Evolutionary conservation across 768 basidiomycete genomes (phyloP).

Genomic region (Leccinum disarticulatum): DNA sequence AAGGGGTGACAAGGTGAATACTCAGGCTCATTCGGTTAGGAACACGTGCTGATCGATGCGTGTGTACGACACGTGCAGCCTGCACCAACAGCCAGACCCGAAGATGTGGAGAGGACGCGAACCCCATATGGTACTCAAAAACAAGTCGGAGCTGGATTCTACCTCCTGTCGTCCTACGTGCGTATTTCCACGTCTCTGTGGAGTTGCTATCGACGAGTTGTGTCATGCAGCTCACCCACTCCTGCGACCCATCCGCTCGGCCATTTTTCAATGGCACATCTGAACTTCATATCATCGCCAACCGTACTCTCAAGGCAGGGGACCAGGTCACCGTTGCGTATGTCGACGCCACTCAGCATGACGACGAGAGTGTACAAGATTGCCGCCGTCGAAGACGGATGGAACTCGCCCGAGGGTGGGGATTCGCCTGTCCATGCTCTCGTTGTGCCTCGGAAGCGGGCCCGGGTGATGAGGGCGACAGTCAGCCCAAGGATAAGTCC

Average conservation of each 20-base stretch:
- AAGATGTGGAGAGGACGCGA: constrained; percentile 72
- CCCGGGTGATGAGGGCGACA: constrained; percentile 26
- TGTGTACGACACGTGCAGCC: constrained; percentile 42
- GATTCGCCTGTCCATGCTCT: constrained; percentile 71
- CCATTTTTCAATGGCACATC: constrained; percentile 71
- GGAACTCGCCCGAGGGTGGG: constrained; percentile 81
- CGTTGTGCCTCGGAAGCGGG: constrained; percentile 59
- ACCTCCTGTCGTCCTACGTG: constrained; percentile 74
- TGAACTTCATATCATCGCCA: constrained; percentile 70
- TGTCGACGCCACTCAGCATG: constrained; percentile 62
- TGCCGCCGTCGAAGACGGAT: constrained; percentile 64
- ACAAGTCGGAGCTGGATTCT: constrained; percentile 76
- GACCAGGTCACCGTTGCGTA: constrained; percentile 77
- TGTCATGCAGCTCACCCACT: constrained; percentile 56
- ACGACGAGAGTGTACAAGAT: constrained; percentile 51
- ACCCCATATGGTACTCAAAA: constrained; percentile 73
- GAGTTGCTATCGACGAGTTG: not conserved
- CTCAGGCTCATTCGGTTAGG: not conserved
- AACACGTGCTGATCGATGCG: not conserved
- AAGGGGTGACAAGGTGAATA: constrained; percentile 65
- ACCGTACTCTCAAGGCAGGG: constrained; percentile 64
- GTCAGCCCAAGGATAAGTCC: constrained; percentile 52
- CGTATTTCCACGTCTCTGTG: constrained; percentile 17
- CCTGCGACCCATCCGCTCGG: constrained; percentile 66
- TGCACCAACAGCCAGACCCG: constrained; percentile 50